A percentile compares a stretch with the other conserved stretches of the same genome.
Evolutionary conservation across 2,329 filamentous ascomycete genomes (phyloP).

Genomic region (Acephala macrosclerotiorum): DNA sequence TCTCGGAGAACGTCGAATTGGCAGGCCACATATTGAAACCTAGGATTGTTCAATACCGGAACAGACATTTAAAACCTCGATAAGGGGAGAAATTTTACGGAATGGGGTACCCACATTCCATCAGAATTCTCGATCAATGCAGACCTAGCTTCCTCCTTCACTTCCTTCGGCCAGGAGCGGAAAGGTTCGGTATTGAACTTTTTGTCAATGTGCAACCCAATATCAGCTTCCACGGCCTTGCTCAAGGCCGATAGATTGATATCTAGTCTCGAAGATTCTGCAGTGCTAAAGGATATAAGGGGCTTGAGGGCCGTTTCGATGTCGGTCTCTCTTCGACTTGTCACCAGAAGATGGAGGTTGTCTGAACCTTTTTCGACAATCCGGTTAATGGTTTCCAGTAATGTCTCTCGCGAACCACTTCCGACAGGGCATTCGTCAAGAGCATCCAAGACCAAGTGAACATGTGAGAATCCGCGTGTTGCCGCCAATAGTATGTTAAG

Average conservation of each 20-base stretch:
- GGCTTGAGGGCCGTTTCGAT: not conserved
- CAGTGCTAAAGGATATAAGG: not conserved
- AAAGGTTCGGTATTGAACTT: not conserved
- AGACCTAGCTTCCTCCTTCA: slow-evolving; percentile 10
- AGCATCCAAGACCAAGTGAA: slow-evolving; percentile 31
- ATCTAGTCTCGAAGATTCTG: not conserved
- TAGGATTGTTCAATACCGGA: no score
- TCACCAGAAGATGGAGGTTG: slow-evolving; percentile 17
- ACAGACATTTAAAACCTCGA: no score
- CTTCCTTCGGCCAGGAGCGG: slow-evolving; percentile 5
- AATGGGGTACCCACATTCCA: slow-evolving; percentile 18
- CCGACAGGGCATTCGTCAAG: slow-evolving; percentile 17
- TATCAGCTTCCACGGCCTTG: slow-evolving; percentile 8
- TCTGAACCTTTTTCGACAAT: not conserved
- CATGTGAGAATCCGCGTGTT: slow-evolving; percentile 20
- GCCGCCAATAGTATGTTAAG: slow-evolving; percentile 10
- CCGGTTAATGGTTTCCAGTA: not conserved
- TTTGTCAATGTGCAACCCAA: slow-evolving; percentile 13
- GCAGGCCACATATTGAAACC: slow-evolving; percentile 42
- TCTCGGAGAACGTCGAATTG: slow-evolving; percentile 38
- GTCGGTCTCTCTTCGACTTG: slow-evolving; percentile 13
- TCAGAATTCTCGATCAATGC: slow-evolving; percentile 15
- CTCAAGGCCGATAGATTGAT: slow-evolving; percentile 8
- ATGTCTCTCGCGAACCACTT: not conserved
- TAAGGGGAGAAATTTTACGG: not conserved